These are phyloP conservation scores for Porphyra umbilicalis DNA, from an alignment of 31 red algal species.

Conservation along the genomic window DNA sequence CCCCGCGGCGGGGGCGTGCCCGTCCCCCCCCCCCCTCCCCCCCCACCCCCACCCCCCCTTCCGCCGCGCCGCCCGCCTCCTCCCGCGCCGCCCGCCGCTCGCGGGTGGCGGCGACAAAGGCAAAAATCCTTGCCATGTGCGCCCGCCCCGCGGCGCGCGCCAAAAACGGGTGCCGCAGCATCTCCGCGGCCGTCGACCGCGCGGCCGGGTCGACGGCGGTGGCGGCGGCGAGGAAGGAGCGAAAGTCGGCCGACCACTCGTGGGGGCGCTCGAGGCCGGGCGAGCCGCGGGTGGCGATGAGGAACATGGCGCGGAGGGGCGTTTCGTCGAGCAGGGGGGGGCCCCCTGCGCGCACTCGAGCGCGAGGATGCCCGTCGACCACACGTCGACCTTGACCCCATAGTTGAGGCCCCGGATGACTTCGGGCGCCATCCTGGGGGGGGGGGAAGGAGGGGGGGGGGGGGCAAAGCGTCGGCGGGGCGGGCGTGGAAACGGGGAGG, in stretches of 20 bases:
- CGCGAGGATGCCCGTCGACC: constrained; percentile 89
- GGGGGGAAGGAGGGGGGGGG: background rate
- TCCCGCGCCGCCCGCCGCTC: constrained; percentile 1
- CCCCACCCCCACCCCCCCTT: background rate
- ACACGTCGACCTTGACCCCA: constrained; percentile 91
- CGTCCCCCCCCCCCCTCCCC: background rate
- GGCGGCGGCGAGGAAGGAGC: constrained; percentile 76
- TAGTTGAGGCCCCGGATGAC: constrained; percentile 88
- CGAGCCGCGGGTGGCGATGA: constrained; percentile 91
- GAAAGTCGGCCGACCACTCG: constrained; percentile 83
- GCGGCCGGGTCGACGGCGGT: constrained; percentile 55
- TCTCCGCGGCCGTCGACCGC: constrained; percentile 43
- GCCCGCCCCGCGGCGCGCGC: constrained; percentile 38
- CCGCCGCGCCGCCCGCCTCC: background rate
- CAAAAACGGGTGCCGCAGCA: constrained; percentile 86
- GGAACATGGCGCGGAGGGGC: constrained; percentile 96
- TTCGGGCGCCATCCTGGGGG: constrained; percentile 76
- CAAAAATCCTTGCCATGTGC: constrained; percentile 70
- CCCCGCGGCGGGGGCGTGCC: no score
- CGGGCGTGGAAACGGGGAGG: no score
- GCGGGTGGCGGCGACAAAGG: constrained; percentile 46
- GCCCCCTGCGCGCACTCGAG: constrained; percentile 96
- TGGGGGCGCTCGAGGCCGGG: constrained; percentile 57
- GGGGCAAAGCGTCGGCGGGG: background rate
- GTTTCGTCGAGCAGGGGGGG: constrained; percentile 84